Conservation (phyloP, 306 rosid genomes). For the Fragaria vesca region DNA sequence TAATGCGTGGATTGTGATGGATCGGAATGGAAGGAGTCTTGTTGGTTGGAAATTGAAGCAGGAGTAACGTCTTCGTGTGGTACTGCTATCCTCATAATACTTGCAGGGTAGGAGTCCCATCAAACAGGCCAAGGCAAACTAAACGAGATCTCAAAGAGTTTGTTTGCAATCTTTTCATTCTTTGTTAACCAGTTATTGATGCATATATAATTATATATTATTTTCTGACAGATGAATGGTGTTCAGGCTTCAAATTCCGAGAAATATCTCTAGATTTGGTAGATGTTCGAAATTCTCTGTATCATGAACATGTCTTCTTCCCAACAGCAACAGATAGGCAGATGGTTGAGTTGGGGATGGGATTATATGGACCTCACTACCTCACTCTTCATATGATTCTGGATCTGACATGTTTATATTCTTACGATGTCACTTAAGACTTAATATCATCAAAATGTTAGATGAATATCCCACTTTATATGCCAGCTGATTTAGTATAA, state of each 20-base stretch:
- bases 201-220: neutral
- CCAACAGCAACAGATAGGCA: neutral
- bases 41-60: constrained; percentile 24
- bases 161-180: neutral
- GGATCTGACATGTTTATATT: neutral
- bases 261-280: neutral
- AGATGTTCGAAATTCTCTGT: neutral
- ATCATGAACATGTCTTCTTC: neutral
- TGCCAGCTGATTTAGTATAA: too few relatives aligned
- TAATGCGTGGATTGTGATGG: constrained; percentile 21
- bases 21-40: constrained; percentile 23
- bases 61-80: constrained; percentile 20
- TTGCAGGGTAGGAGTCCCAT: neutral
- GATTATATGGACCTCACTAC: neutral
- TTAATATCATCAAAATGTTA: too few relatives aligned
- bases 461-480: too few relatives aligned
- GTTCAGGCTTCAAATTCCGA: neutral
- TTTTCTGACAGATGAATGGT: constrained; percentile 11
- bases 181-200: constrained; percentile 10
- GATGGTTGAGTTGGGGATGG: neutral
- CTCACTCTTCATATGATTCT: neutral
- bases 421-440: neutral
- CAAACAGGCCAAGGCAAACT: neutral
- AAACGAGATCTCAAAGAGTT: neutral
- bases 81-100: constrained; percentile 24